Percentiles rank a stretch among this genome's conserved stretches.
These are phyloP conservation scores for Botrytis porri DNA, from an alignment of 2,329 filamentous ascomycete species.

Conservation along the genomic window DNA sequence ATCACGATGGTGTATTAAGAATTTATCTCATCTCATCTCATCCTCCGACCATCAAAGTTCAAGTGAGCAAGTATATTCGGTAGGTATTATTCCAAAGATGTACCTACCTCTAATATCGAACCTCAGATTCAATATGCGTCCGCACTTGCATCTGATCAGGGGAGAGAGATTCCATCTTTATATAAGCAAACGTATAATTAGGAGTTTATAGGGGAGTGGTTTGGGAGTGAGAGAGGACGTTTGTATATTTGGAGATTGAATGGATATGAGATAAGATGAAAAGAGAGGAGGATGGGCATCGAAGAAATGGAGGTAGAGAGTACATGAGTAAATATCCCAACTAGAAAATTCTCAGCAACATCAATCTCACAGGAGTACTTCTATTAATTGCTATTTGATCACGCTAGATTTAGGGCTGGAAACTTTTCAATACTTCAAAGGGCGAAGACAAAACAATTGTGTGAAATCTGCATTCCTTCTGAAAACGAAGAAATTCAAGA, in stretches of 20 bases:
- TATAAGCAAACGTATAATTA: not conserved
- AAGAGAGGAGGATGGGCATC: no score
- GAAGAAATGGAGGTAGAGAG: not conserved
- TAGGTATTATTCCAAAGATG: not conserved
- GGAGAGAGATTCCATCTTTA: not conserved
- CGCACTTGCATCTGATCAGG: not conserved
- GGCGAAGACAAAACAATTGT: accelerated
- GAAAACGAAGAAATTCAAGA: not conserved
- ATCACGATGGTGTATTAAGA: not conserved
- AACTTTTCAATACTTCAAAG: not conserved
- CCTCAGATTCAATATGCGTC: accelerated
- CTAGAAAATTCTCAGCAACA: not conserved
- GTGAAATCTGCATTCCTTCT: not conserved
- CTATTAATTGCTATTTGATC: not conserved
- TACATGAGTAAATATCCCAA: not conserved
- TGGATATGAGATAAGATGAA: no score
- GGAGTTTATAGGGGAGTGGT: not conserved
- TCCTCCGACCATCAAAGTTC: not conserved
- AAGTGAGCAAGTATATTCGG: not conserved
- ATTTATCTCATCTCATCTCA: not conserved
- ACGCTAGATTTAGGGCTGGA: not conserved
- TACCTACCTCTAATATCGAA: not conserved
- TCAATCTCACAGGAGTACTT: not conserved
- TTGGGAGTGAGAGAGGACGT: not conserved
- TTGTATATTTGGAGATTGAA: no score